Evolutionary conservation across 1,139 yeast species (phyloP).

Genomic region (Candida sp.): DNA sequence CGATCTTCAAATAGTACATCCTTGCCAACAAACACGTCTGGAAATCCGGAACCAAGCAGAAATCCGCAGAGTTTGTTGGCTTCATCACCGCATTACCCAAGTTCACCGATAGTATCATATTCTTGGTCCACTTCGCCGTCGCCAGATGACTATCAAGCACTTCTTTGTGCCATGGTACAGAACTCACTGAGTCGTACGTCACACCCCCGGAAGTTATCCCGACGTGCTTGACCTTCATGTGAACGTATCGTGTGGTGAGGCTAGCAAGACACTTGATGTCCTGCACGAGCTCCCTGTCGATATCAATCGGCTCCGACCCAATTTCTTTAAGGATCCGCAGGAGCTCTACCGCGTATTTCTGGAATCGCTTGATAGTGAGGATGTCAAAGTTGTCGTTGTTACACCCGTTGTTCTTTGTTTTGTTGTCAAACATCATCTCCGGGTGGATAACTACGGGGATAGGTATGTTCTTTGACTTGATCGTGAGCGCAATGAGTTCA

Average conservation of each 20-base stretch:
- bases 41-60: constrained; percentile 43
- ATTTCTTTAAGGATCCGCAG: constrained; percentile 28
- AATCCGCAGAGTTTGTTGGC: constrained; percentile 20
- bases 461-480: constrained; percentile 35
- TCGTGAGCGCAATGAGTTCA: constrained; percentile 34
- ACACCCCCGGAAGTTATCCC: neutral
- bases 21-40: constrained; percentile 41
- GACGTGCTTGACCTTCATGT: constrained; percentile 20
- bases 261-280: constrained; percentile 41
- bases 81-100: constrained; percentile 15
- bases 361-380: constrained; percentile 34
- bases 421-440: constrained; percentile 41
- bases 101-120: constrained; percentile 16
- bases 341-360: constrained; percentile 34
- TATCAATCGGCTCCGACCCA: constrained; percentile 26
- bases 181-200: neutral
- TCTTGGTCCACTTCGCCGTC: constrained; percentile 12
- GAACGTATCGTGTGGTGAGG: constrained; percentile 29
- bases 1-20: constrained; percentile 36
- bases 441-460: constrained; percentile 42
- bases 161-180: constrained; percentile 12
- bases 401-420: constrained; percentile 18
- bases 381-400: constrained; percentile 35
- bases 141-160: neutral
- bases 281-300: constrained; percentile 28